A percentile compares a stretch with the other conserved stretches of the same genome.
These are phyloP conservation scores for Solanum lignicaule DNA, from an alignment of 257 asterid species.

Conservation along the genomic window DNA sequence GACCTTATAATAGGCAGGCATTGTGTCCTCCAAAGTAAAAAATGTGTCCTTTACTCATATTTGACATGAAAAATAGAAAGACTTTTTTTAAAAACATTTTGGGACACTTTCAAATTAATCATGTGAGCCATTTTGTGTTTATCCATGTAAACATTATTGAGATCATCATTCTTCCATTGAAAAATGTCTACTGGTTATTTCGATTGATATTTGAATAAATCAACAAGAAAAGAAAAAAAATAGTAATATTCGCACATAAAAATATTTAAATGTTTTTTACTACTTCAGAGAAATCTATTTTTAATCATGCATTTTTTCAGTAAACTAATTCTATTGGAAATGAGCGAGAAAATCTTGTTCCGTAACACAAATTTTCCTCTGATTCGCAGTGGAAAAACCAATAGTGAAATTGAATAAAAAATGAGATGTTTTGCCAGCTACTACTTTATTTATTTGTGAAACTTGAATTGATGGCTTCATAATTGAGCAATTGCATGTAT, in stretches of 20 bases:
- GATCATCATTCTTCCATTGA: too few species aligned
- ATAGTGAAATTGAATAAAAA: neutral
- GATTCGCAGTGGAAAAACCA: too few species aligned
- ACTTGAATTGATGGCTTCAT: neutral
- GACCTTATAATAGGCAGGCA: neutral
- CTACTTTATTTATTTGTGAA: neutral
- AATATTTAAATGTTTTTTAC: too few species aligned
- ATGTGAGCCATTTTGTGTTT: neutral
- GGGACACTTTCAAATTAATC: neutral
- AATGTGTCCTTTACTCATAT: neutral
- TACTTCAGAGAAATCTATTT: too few species aligned
- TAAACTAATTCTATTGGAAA: too few species aligned
- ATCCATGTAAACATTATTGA: neutral
- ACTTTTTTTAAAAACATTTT: neutral
- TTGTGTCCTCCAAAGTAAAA: neutral
- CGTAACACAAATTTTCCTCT: too few species aligned
- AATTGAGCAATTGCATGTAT: neutral
- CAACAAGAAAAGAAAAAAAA: too few species aligned
- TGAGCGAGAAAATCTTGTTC: too few species aligned
- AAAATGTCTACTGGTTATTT: neutral
- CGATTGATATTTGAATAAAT: neutral
- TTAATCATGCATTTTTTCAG: too few species aligned
- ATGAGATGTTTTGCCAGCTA: constrained; percentile 4
- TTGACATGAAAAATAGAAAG: neutral
- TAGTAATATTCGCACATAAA: neutral